These are phyloP conservation scores for Septoria linicola DNA, from an alignment of 2,329 filamentous ascomycete genomes.

Conservation along the genomic window DNA sequence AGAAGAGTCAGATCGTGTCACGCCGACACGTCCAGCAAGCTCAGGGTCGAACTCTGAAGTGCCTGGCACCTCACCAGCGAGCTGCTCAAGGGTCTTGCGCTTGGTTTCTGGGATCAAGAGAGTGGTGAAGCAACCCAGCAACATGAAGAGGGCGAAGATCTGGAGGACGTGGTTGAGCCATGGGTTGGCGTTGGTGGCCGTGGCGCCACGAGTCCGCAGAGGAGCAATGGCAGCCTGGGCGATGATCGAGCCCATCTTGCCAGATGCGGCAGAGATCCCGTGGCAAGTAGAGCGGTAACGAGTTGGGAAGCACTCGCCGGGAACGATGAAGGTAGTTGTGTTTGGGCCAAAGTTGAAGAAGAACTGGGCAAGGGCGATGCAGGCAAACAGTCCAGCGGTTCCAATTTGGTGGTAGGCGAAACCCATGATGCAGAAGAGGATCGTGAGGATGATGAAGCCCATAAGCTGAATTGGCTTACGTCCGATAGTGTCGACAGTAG, in stretches of 20 bases:
- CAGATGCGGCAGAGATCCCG: constrained; percentile 50
- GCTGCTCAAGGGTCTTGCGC: constrained; percentile 65
- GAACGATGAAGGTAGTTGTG: constrained; percentile 53
- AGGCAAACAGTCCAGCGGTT: constrained; percentile 44
- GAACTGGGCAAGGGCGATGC: constrained; percentile 51
- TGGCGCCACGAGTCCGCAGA: constrained; percentile 54
- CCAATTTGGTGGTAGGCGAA: constrained; percentile 50
- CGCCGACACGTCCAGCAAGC: constrained; percentile 23
- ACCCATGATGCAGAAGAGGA: constrained; percentile 51
- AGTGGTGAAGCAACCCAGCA: constrained; percentile 66
- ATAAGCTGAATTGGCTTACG: constrained; percentile 74
- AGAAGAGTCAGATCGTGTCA: constrained; percentile 15
- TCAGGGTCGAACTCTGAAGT: constrained; percentile 49
- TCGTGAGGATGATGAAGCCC: constrained; percentile 50
- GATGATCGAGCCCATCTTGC: constrained; percentile 52
- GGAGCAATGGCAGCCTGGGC: constrained; percentile 52
- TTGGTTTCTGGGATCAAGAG: constrained; percentile 72
- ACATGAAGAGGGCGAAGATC: constrained; percentile 79
- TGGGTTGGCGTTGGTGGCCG: constrained; percentile 55
- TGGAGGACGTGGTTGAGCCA: constrained; percentile 74
- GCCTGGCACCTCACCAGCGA: constrained; percentile 65
- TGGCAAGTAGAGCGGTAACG: constrained; percentile 50
- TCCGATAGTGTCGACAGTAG: constrained; percentile 69
- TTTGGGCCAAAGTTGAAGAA: constrained; percentile 57
- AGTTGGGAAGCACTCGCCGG: constrained; percentile 54